Evolutionary conservation across 208 protist species (phyloP), one percentile per base, ranked within the genome.

Genomic region (Crithidia bombi): DNA sequence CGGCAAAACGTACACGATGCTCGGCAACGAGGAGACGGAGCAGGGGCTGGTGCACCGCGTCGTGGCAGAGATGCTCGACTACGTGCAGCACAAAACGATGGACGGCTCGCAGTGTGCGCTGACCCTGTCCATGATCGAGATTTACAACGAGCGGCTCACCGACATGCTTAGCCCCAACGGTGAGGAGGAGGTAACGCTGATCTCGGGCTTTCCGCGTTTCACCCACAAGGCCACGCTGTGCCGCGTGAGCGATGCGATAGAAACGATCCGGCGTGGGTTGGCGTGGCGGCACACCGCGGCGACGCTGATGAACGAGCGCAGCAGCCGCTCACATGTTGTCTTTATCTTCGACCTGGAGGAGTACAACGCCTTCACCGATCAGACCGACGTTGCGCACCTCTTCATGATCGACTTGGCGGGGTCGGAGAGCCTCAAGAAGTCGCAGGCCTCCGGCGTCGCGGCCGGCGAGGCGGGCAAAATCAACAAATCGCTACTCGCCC

Each of bases 321-420:
- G 95, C 67, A 98, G 90, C 71, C 91, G 98, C n/a, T 98, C 96
- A 0, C 98, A 99, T 75, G 96, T 97, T 65, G 96, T 99, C 44
- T 92, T 99, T 44, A 98, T 95, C 19, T 91, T 89, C 82, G 98
- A 95, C 39, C 65, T 95, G 35, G 85, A 96, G 69, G 82, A 94
- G 65, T 83, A 81, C 52, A 93, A 96, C 68, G 82, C 82, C 17
- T 96, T 88, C 77, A 94, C 90, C 3, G 85, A 96, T 26, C 82
- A 90, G 66, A 92, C 90, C 11, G 91, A 98, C 38, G 89, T 97
- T 32, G 86, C 91, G 21, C 96, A 98, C 73, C 94, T 99, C 41
- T 95, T 98, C 75, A 89, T 99, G 73, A 96, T 99, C 10, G 98
- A 99, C 78, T 82, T 99, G 17, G 98, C 98, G 10, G 97, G 94